A percentile compares a stretch with the other conserved stretches of the same genome.
Conservation (phyloP, 441 rosid species). For the Isatis lusitanica region DNA sequence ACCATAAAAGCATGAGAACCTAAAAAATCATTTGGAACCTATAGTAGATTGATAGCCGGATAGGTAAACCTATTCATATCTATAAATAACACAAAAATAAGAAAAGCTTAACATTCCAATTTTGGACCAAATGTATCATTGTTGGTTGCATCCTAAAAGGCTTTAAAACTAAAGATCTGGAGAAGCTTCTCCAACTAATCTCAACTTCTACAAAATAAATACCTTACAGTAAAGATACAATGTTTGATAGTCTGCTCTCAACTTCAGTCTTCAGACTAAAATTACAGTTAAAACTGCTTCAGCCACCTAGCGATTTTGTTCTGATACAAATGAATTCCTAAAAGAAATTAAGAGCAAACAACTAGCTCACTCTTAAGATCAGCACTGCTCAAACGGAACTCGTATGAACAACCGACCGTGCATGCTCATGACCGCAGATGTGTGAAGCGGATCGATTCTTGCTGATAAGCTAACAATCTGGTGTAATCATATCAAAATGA, state of each 20-base stretch:
- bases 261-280: background rate
- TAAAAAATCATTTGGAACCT: background rate
- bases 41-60: background rate
- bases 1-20: background rate
- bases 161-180: background rate
- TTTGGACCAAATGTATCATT: constrained; percentile 15
- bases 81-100: background rate
- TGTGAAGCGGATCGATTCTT: constrained; percentile 75
- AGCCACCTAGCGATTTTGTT: constrained; percentile 20
- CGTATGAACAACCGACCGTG: constrained; percentile 78
- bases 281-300: constrained; percentile 20
- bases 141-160: background rate
- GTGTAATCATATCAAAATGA: constrained; percentile 20
- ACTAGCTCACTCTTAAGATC: constrained; percentile 31
- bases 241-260: constrained; percentile 10
- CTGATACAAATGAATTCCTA: constrained; percentile 13
- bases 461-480: constrained; percentile 73
- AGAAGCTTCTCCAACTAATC: constrained; percentile 13
- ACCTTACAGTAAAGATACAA: constrained; percentile 27
- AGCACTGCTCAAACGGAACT: constrained; percentile 65
- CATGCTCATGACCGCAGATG: constrained; percentile 76
- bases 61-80: background rate
- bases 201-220: constrained; percentile 8
- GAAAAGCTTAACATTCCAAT: constrained; percentile 16
- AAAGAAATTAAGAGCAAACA: background rate